Evolutionary conservation across 1,284 basidiomycete genomes (phyloP), one percentile per base, ranked within the genome.

Genomic region (Puccinia triticina): DNA sequence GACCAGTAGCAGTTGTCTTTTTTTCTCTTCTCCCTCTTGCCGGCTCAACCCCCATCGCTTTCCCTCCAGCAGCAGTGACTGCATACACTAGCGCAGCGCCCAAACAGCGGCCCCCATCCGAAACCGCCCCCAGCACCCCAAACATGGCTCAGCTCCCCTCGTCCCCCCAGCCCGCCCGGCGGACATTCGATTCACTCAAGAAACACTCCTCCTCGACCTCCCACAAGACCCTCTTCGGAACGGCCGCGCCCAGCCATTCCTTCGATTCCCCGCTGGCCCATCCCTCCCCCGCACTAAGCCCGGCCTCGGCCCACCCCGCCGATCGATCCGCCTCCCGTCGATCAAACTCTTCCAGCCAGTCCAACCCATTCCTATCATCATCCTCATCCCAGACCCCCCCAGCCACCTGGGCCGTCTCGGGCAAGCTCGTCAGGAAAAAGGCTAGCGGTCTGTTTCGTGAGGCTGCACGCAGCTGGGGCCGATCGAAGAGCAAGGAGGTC

Each of bases 371-470:
- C 61, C 14, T 64, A 29, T 74, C 78, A 26, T 59, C 32, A 50
- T 0, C 43, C 48, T 53, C 77, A 16, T 73, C 53, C 32, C 69
- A 81, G 3, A 46, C 78, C 23, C 71, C 71, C 14, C 69, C 78
- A 34, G 55, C 55, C 21, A 29, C 67, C 48, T 81, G 78, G 78
- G 53, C 78, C 32, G 53, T 37, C 21, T 74, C 78, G 11, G 78
- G 78, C 64, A 81, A 74, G 48, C 59, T 74, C 34, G 78, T 81
- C 29, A 57, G 78, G 40, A 81, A 81, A 37, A 81, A 81, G 64
- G 78, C 78, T 37, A 81, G 78, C 40, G 78, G 78, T 74, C 55
- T 81, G 48, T 74, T 81, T 64, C 71, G 71, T 81, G 69, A 81
- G 40, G 78, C 78, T 29, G 78, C 78, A 61, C 67, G 78, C 34